These are phyloP conservation scores for Myxozyma udenii DNA, from an alignment of 805 yeast genomes.

Conservation along the genomic window DNA sequence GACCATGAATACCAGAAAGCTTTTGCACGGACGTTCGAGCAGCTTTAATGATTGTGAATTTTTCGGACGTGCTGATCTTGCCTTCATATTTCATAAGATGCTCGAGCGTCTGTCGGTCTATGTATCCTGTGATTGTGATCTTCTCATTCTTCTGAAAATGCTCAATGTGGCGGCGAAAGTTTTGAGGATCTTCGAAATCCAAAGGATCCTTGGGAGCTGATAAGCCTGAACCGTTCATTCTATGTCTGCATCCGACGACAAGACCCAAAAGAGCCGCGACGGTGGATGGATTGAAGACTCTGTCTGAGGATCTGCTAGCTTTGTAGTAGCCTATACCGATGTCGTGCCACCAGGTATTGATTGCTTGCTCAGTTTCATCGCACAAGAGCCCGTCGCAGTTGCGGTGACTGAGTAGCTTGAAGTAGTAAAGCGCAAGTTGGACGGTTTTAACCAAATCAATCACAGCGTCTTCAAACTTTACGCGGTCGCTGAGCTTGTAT, in stretches of 20 bases:
- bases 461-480: constrained; percentile 64
- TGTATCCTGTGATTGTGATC: constrained; percentile 46
- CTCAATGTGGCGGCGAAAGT: constrained; percentile 62
- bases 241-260: constrained; percentile 60
- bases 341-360: constrained; percentile 75
- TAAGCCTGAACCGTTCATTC: constrained; percentile 53
- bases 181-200: constrained; percentile 69
- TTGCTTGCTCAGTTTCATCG: constrained; percentile 67
- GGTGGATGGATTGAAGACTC: constrained; percentile 59
- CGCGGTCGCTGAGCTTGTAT: constrained; percentile 51
- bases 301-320: constrained; percentile 45
- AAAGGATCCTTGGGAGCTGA: constrained; percentile 81
- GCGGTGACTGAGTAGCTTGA: constrained; percentile 62
- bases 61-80: constrained; percentile 42
- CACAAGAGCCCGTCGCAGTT: constrained; percentile 86
- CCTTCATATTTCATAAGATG: constrained; percentile 49
- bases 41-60: constrained; percentile 56
- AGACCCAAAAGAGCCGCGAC: constrained; percentile 80
- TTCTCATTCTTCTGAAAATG: constrained; percentile 74
- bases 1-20: constrained; percentile 43
- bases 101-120: constrained; percentile 57
- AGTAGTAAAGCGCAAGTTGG: constrained; percentile 76
- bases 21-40: constrained; percentile 75
- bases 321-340: constrained; percentile 50
- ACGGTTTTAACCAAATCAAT: constrained; percentile 68